Evolutionary conservation across 768 basidiomycete species (phyloP).

Genomic region (Mycena galopus): DNA sequence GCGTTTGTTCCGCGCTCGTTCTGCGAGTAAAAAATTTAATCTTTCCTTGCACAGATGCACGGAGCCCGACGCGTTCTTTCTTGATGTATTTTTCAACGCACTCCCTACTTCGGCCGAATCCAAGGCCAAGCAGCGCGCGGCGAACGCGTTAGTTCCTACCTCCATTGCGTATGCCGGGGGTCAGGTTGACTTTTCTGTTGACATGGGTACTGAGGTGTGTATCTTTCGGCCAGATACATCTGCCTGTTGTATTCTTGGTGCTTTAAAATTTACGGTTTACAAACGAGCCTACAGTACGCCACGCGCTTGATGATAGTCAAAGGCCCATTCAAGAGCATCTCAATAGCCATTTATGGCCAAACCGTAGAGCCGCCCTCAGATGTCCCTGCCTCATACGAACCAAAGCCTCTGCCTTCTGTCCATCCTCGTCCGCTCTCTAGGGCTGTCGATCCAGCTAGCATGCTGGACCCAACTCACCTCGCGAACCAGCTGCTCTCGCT

Average conservation of each 20-base stretch:
- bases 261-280: not conserved
- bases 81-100: constrained; percentile 83
- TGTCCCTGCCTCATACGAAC: constrained; percentile 56
- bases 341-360: constrained; percentile 74
- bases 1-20: constrained; percentile 59
- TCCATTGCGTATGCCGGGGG: constrained; percentile 80
- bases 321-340: constrained; percentile 76
- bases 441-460: constrained; percentile 71
- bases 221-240: too few species aligned
- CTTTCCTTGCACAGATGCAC: constrained; percentile 62
- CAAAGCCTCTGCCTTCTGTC: constrained; percentile 51
- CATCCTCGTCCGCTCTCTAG: constrained; percentile 58
- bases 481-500: constrained; percentile 73
- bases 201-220: constrained; percentile 78
- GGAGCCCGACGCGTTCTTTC: constrained; percentile 78
- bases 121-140: constrained; percentile 72
- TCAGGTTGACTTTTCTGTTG: constrained; percentile 72
- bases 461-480: constrained; percentile 69
- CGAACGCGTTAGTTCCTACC: constrained; percentile 81
- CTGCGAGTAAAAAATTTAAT: constrained; percentile 27
- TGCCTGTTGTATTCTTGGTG: not conserved
- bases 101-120: constrained; percentile 61
- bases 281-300: constrained; percentile 60
- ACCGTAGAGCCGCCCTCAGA: constrained; percentile 59
- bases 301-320: constrained; percentile 87